Base-by-base conservation (phyloP, 1,284 basidiomycete species). In the Fomitopsis pinicola region DNA sequence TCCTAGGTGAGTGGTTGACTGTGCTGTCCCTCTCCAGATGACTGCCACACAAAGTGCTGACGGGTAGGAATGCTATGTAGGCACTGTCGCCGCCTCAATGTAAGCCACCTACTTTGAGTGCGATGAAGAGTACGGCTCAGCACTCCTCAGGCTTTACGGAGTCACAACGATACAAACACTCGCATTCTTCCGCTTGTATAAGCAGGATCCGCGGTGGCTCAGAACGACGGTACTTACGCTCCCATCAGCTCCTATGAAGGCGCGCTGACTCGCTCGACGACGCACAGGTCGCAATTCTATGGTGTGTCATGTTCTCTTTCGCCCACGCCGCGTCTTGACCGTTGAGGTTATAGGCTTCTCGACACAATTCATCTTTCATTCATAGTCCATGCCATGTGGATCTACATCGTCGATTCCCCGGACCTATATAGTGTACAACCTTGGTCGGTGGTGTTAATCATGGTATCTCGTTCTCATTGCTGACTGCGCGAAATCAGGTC, bases 151-250 rank as follows among this genome's bases (percentile, higher is more conserved):
- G 28, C 55, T 71, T 17, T 71, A 68, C 50, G 70, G 70, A 2
- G 63, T 69, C 36, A 70, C 66, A 2, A 62, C 66, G 28, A 56
- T 70, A 7, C 70, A 71, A 54, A 66, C 67, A 5, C 68, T 64
- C 46, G 64, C 66, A 30, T 71, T 70, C 60, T 71, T 62, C 56
- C 64, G 62, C 42, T 64, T 63, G 28, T 63, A 63, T n/a, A 53
- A 57, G 17, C 36, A 57, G 10, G 69, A 71, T 55, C 62, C 66
- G 22, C n/a, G 26, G 17, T 62, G 60, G 42, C 50, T 71, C 35
- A 6, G 10, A 6, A 36, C 10, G 7, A 36, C 35, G 35, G 35
- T 36, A 12, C 35, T 6, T 12, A 6, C 35, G 10, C 22, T 22
- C 22, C 10, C 35, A 36, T 36, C 35, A 36, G 6, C 10, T 12